Conservation (phyloP, 768 basidiomycete species). For the Calocybe gangraenosa region DNA sequence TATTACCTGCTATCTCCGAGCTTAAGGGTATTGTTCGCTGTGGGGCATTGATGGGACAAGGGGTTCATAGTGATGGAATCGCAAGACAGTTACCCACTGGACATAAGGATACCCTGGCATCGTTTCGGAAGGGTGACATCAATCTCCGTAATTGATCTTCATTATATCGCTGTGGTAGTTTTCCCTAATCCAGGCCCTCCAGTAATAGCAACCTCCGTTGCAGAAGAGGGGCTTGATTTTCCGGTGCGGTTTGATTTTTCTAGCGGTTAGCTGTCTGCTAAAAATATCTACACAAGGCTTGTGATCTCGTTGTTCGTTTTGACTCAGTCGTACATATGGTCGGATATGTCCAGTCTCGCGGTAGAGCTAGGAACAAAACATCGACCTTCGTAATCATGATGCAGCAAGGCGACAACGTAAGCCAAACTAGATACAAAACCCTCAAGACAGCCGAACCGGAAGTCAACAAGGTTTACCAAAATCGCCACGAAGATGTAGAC, state of each 20-base stretch:
- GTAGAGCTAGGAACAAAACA: slow-evolving; percentile 71
- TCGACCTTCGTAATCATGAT: slow-evolving; percentile 85
- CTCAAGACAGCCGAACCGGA: slow-evolving; percentile 61
- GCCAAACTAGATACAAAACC: slow-evolving; percentile 53
- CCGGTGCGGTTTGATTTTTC: slow-evolving; percentile 38
- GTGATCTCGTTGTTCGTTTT: slow-evolving; percentile 84
- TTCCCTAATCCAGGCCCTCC: slow-evolving; percentile 4
- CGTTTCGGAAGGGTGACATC: slow-evolving; percentile 60
- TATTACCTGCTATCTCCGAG: slow-evolving; percentile 58
- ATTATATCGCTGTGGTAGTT: not conserved
- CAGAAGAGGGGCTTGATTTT: slow-evolving; percentile 92
- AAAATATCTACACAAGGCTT: slow-evolving; percentile 46
- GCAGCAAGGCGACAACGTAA: slow-evolving; percentile 50
- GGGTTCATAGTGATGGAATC: slow-evolving; percentile 39
- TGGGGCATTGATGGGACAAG: slow-evolving; percentile 70
- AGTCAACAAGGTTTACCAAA: slow-evolving; percentile 59
- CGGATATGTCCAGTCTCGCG: slow-evolving; percentile 86
- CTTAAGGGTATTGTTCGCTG: slow-evolving; percentile 54
- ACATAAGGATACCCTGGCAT: slow-evolving; percentile 56
- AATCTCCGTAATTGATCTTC: slow-evolving; percentile 56
- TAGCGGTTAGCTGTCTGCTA: not conserved
- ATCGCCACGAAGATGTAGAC: slow-evolving; percentile 37
- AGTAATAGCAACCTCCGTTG: slow-evolving; percentile 85
- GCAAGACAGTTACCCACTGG: slow-evolving; percentile 35
- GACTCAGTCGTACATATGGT: slow-evolving; percentile 80